Evolutionary conservation across 164 flowering plant species (phyloP).

Genomic region (Umbellularia californica): DNA sequence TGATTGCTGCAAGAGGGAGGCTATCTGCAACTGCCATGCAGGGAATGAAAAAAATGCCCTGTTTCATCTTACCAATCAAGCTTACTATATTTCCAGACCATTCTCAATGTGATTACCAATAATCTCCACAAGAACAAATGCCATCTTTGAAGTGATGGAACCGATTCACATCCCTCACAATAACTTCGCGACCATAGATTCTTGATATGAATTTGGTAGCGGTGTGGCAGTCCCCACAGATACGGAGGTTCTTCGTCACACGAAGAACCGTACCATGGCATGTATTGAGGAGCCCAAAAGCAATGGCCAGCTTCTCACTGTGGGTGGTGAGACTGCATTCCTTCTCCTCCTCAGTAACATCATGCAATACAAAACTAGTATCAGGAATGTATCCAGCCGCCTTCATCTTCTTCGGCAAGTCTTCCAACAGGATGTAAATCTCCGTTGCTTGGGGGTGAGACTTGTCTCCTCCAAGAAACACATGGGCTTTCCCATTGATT

Average conservation of each 20-base stretch:
- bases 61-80: background rate
- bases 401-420: slow-evolving; percentile 33
- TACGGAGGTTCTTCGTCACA: slow-evolving; percentile 52
- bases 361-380: slow-evolving; percentile 42
- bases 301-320: slow-evolving; percentile 55
- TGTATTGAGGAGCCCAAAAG: slow-evolving; percentile 46
- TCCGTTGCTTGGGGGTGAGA: slow-evolving; percentile 39
- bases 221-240: slow-evolving; percentile 51
- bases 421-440: slow-evolving; percentile 37
- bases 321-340: slow-evolving; percentile 24
- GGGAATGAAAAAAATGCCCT: background rate
- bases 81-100: background rate
- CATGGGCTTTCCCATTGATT: slow-evolving; percentile 37
- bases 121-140: slow-evolving; percentile 15
- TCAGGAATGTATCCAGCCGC: slow-evolving; percentile 46
- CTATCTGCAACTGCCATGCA: background rate
- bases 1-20: no score
- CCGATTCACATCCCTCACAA: slow-evolving; percentile 42
- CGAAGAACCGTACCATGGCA: slow-evolving; percentile 35
- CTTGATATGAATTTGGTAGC: slow-evolving; percentile 40
- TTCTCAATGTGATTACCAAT: slow-evolving; percentile 8
- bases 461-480: slow-evolving; percentile 46
- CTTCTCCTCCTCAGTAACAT: slow-evolving; percentile 50
- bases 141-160: slow-evolving; percentile 32
- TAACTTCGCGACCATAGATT: slow-evolving; percentile 39